Evolutionary conservation across 2,329 filamentous ascomycete species (phyloP).

Genomic region (Fusarium sambucinum): DNA sequence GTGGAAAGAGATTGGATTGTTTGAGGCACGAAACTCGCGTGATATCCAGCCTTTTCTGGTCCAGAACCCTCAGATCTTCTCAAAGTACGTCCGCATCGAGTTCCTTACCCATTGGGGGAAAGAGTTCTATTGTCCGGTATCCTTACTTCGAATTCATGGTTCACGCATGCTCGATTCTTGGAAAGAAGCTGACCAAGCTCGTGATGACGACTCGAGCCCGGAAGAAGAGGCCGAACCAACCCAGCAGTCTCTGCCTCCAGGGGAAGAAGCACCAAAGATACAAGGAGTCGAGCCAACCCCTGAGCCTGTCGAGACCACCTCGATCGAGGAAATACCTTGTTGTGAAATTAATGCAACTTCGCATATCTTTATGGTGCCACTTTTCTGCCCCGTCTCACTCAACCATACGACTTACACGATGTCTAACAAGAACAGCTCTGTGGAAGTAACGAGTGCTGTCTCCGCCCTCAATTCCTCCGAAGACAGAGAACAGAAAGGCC

Average conservation of each 20-base stretch:
- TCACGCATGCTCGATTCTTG: constrained; percentile 96
- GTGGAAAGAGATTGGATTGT: constrained; percentile 89
- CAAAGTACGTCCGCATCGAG: constrained; percentile 90
- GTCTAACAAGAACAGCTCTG: constrained; percentile 8
- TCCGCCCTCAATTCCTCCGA: constrained; percentile 12
- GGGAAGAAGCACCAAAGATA: constrained; percentile 8
- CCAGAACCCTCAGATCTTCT: constrained; percentile 96
- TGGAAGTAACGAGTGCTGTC: constrained; percentile 7
- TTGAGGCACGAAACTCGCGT: constrained; percentile 90
- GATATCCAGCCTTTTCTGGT: constrained; percentile 95
- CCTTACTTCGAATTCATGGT: constrained; percentile 89
- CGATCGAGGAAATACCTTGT: constrained; percentile 14
- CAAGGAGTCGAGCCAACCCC: constrained; percentile 1
- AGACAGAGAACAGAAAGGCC: constrained; percentile 22
- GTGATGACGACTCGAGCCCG: constrained; percentile 70
- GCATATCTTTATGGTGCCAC: constrained; percentile 16
- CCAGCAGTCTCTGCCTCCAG: constrained; percentile 16
- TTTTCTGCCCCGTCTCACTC: constrained; percentile 25
- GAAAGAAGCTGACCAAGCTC: constrained; percentile 80
- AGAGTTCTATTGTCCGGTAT: constrained; percentile 96
- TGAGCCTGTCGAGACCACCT: background rate
- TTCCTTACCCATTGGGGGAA: constrained; percentile 95
- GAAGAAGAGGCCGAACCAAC: constrained; percentile 36
- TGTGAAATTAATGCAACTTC: constrained; percentile 20
- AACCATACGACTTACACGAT: constrained; percentile 8